These are phyloP conservation scores for Ophiostoma sp. DNA, from an alignment of 2,329 filamentous ascomycete species.

Conservation along the genomic window DNA sequence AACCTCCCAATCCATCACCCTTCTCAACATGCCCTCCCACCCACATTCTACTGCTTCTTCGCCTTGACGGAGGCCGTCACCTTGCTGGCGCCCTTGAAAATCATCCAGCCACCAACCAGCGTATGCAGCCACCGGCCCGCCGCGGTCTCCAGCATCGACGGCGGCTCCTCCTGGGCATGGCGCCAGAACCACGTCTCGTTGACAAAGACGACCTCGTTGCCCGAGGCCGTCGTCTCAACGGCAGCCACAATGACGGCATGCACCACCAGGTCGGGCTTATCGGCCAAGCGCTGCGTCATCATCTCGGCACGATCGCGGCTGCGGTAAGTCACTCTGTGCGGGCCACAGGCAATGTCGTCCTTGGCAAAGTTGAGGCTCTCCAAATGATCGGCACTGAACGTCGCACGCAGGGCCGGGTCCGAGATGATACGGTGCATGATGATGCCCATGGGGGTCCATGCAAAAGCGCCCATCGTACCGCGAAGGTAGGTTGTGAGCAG, in stretches of 20 bases:
- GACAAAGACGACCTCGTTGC: conserved; percentile 35
- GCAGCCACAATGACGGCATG: conserved; percentile 34
- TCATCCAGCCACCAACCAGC: conserved; percentile 26
- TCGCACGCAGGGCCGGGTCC: conserved; percentile 28
- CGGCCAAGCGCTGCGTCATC: conserved; percentile 33
- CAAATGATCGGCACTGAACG: conserved; percentile 35
- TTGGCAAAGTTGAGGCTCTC: conserved; percentile 30
- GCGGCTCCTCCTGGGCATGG: conserved; percentile 32
- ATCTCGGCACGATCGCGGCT: conserved; percentile 37
- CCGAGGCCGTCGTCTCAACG: conserved; percentile 26
- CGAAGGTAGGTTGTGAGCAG: conserved; percentile 36
- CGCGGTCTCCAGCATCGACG: conserved; percentile 36
- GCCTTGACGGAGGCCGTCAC: conserved; percentile 15
- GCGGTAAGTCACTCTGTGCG: conserved; percentile 36
- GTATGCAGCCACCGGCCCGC: conserved; percentile 38
- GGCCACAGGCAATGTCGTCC: conserved; percentile 39
- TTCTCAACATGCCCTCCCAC: not conserved
- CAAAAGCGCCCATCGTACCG: conserved; percentile 37
- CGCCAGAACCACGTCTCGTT: conserved; percentile 47
- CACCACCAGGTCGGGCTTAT: conserved; percentile 32
- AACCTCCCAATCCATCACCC: not conserved
- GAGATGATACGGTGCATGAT: conserved; percentile 34
- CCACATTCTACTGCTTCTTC: conserved; percentile 10
- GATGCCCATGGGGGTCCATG: conserved; percentile 38
- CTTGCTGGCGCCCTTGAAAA: conserved; percentile 25